Evolutionary conservation across 73 alveolate species (phyloP), one percentile per base, ranked within the genome.

Genomic region (Breviolum minutum): DNA sequence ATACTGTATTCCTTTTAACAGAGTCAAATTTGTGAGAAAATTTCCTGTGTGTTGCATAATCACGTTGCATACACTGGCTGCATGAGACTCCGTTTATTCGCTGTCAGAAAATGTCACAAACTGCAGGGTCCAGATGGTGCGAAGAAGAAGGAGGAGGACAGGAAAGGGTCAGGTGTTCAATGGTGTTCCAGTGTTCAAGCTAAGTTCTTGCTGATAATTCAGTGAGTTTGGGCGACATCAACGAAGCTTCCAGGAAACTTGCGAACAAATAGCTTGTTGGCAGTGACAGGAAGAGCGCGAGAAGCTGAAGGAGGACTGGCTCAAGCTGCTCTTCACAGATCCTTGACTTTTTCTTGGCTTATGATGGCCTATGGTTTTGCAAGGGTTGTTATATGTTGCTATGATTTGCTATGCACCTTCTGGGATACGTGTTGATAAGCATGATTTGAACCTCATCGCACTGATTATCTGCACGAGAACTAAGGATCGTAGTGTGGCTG

Each of bases 291-390:
- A 92, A 30, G 98, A 92, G 73, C 89, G 98, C 6, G 98, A 92
- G 73, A 92, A 92, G 80, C 73, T 92, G 81, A 92, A 92, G 98
- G 98, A 92, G 32, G 98, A 92, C 90, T 92, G 98, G 98, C 98
- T 92, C 64, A 92, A 92, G 81, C 98, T 92, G 98, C 98, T 92
- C 91, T 92, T 92, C 98, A 92, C 98, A 20, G 96, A 74, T 29
- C 76, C 84, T 71, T 60, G 95, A 16, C 95, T 11, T 29, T 14
- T 17, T 74, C 48, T 14, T 24, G 29, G 85, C 60, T 19, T 40
- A 17, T 22, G 32, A 74, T 22, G 16, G 17, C 19, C 2, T 14
- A 14, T 27, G 26, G 26, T n/a, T 74, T 8, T 2, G 88, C n/a
- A 64, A 22, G 24, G 68, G 22, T 30, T 30, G 54, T 27, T 26